Base-by-base conservation (phyloP, 495 filamentous ascomycete species). In the Thozetella sp. region DNA sequence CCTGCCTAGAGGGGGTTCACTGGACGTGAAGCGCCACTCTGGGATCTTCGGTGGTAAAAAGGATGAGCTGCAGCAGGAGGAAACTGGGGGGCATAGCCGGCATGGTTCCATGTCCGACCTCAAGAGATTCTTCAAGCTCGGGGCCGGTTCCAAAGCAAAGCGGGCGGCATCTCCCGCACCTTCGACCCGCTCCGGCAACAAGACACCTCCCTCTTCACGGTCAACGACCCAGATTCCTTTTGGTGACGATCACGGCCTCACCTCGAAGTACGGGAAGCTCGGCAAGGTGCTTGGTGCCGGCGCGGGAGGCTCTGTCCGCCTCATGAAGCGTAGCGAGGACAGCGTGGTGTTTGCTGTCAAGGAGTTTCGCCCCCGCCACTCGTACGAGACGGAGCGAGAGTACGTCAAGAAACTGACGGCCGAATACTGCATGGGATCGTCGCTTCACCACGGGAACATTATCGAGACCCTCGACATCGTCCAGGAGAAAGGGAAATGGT, bases 381-480 rank as follows among this genome's bases (percentile, higher is more conserved):
- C 90, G 3, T 97, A 97, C 75, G 95, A 99, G 72, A 91, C 89
- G 2, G 86, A 95, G 75, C 90, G 90, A 61, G 96, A 98, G 61
- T 99, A 99, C 61, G 91, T 92, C 60, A 99, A 99, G 76, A 99
- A 99, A 67, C 89, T 99, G 55, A 99, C 96, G n/a, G 95, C 95
- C 1, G 95, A 99, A 72, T 99, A 98, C 73, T 99, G 95, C 73
- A 93, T 99, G 67, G 95, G 95, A 11, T 97, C 94, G 2, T 97
- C 96, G 23, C 76, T 99, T 43, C 95, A 98, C 67, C 95, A 99
- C 67, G 95, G 96, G 55, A 99, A 99, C 72, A 93, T 99, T 63
- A 97, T 99, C 67, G 95, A 98, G 72, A 97, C 95, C 10, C 81
- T 99, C 34, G 95, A 99, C 71, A 97, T 99, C 62, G 87, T 99